Evolutionary conservation across 352 stramenopile genomes (phyloP), one percentile per base, ranked within the genome.

Genomic region (Phytophthora capsici): DNA sequence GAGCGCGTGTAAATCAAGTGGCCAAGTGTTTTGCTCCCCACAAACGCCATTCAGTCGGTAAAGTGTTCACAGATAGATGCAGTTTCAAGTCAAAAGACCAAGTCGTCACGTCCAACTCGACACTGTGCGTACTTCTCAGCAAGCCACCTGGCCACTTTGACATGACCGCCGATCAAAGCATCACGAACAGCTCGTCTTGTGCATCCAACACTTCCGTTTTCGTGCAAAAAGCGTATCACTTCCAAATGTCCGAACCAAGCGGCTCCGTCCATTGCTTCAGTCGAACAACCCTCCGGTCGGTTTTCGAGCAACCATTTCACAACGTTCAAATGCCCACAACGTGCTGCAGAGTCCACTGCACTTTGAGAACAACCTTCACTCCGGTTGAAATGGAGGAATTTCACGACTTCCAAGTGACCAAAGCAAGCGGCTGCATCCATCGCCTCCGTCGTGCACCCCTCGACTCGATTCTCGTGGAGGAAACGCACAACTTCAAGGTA

Each of bases 141-240:
- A 16, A 88, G 63, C 66, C 77, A 86, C 51, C 63, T 44, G n/a
- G 80, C 60, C 23, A 82, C 59, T 0, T 73, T 63, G 4, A 69
- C 52, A 23, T 83, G 76, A 4, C 79, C 74, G 28, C 66, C 77
- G 12, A 63, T 48, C 2, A 81, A 69, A 6, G 77, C 77, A n/a
- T 68, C 51, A 19, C 75, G 55, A 34, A 79, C 72, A 26, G 73
- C 69, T 48, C 54, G 63, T 13, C 51, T 34, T 4, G 74, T 69
- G 30, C 75, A 86, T 8, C 55, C 60, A 66, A 71, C 66, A 9
- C 41, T 54, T 10, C 64, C 54, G 34, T 79, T 22, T 49, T 47
- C 32, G 53, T 80, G 70, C 34, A 86, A 50, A 40, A 65, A 84
- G 47, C 60, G 12, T 8, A 84, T 41, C 41, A 78, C 53, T 17